These are phyloP conservation scores for Fomitopsis betulina DNA, from an alignment of 1,284 basidiomycete species.

Conservation along the genomic window DNA sequence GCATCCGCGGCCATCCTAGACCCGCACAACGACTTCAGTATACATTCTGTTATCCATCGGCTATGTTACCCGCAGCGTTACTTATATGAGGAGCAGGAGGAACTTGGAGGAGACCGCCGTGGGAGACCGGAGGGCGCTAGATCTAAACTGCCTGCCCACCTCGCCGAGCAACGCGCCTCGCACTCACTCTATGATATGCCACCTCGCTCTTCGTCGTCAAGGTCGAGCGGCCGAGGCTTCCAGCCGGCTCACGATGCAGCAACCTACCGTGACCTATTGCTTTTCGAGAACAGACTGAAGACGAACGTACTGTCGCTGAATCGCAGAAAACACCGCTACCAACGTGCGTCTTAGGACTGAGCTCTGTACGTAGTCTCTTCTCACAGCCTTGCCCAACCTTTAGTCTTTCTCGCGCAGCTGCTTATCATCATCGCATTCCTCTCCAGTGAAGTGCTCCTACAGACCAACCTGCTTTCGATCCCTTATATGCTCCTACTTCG, in stretches of 20 bases:
- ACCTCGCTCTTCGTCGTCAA: constrained; percentile 11
- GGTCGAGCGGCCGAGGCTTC: constrained; percentile 27
- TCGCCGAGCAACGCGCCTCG: too few relatives aligned
- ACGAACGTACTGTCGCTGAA: constrained; percentile 84
- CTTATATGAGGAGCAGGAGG: too few relatives aligned
- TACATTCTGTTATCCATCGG: too few relatives aligned
- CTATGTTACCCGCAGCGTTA: too few relatives aligned
- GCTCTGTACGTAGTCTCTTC: background rate
- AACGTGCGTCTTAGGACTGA: constrained; percentile 57
- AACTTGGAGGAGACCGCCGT: too few relatives aligned
- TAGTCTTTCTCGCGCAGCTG: constrained; percentile 77
- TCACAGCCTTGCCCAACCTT: background rate
- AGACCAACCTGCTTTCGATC: constrained; percentile 61
- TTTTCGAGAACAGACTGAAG: constrained; percentile 96
- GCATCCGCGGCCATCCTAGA: too few relatives aligned
- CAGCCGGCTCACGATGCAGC: constrained; percentile 65
- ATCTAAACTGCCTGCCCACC: too few relatives aligned
- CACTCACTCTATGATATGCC: constrained; percentile 5
- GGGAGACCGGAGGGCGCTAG: too few relatives aligned
- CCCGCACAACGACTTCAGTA: too few relatives aligned
- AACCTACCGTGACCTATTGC: constrained; percentile 85
- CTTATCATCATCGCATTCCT: constrained; percentile 68
- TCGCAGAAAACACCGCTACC: constrained; percentile 81
- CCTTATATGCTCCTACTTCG: constrained; percentile 53
- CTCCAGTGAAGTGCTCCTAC: constrained; percentile 67